These are phyloP conservation scores for Pseudonitzschia delicatissima DNA, from an alignment of 108 stramenopile genomes.

Conservation along the genomic window DNA sequence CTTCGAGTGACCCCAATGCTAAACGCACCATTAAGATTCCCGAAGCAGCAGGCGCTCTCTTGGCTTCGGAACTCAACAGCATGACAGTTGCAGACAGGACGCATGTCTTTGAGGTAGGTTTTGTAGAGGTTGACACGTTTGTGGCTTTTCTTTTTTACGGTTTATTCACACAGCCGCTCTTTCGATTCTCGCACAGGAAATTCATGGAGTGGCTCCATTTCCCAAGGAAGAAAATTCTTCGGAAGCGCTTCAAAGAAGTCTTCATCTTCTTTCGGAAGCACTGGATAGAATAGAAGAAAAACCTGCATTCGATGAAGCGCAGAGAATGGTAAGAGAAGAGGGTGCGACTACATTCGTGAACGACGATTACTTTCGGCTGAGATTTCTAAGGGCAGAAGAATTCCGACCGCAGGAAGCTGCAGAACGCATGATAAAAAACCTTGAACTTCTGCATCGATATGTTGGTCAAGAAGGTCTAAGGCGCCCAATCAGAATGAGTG, in stretches of 20 bases:
- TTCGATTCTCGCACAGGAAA: neutral
- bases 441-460: conserved; percentile 30
- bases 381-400: conserved; percentile 28
- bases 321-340: neutral
- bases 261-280: conserved; percentile 6
- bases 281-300: neutral
- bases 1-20: neutral
- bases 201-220: conserved; percentile 3
- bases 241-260: neutral
- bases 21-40: neutral
- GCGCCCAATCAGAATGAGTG: conserved; percentile 15
- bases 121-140: neutral
- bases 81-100: conserved; percentile 4
- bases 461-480: conserved; percentile 17
- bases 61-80: conserved; percentile 9
- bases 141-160: neutral
- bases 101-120: neutral
- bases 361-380: conserved; percentile 27
- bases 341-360: conserved; percentile 6
- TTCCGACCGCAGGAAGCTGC: conserved; percentile 31
- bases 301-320: neutral
- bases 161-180: neutral
- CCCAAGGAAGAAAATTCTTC: neutral
- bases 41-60: neutral
- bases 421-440: conserved; percentile 25